Conservation (phyloP, 1,284 basidiomycete genomes). For the Moesziomyces antarcticus region DNA sequence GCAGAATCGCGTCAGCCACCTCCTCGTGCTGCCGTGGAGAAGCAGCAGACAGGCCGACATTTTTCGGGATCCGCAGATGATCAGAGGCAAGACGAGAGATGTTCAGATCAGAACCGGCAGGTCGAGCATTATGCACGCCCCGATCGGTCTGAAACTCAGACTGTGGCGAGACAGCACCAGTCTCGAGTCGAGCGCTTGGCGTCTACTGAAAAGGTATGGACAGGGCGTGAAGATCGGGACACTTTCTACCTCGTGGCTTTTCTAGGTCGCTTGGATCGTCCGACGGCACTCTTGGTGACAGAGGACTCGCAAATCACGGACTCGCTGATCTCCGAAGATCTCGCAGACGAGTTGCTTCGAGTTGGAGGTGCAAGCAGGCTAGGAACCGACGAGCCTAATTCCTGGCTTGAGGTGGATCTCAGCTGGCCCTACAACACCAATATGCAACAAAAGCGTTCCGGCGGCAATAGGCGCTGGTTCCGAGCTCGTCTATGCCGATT, state of each 20-base stretch:
- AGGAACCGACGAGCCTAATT: too few relatives aligned
- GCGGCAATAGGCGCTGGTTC: neutral
- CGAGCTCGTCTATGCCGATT: neutral
- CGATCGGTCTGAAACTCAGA: too few relatives aligned
- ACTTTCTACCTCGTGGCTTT: constrained; percentile 4
- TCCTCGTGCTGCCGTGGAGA: too few relatives aligned
- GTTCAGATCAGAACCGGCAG: too few relatives aligned
- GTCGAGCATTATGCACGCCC: too few relatives aligned
- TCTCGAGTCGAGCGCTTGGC: neutral
- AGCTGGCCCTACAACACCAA: neutral
- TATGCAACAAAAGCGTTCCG: too few relatives aligned
- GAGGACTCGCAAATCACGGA: neutral
- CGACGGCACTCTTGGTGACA: constrained; percentile 2
- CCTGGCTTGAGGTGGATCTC: constrained; percentile 9
- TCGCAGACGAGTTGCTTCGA: constrained; percentile 1
- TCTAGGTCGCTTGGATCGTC: neutral
- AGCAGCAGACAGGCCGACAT: too few relatives aligned
- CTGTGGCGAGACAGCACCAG: neutral
- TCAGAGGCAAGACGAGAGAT: too few relatives aligned
- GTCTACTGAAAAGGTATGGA: fast-evolving
- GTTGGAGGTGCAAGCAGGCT: neutral
- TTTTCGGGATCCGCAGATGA: too few relatives aligned
- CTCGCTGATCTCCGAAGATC: constrained; percentile 5
- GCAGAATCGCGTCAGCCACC: too few relatives aligned
- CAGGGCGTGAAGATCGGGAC: neutral